phyloP scores from a whole-genome alignment of 2,329 filamentous ascomycete species.

The Hypoxylon sp. region DNA sequence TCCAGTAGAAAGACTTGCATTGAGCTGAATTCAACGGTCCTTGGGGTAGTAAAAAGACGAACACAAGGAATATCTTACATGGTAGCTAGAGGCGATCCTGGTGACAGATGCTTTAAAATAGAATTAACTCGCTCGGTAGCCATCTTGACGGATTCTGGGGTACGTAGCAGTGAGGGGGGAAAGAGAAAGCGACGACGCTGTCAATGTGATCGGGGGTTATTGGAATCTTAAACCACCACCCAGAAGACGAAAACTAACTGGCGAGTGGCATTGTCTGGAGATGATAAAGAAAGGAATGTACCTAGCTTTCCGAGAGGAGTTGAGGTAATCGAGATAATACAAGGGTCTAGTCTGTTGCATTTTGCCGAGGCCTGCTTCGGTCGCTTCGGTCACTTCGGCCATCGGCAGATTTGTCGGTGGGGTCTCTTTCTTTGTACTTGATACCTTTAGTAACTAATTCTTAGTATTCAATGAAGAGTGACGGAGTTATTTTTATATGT shows the following conservation, averaged over 20 bases:
- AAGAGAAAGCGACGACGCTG: constrained; percentile 8
- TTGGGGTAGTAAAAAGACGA: constrained; percentile 2
- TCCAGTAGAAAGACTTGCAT: neutral
- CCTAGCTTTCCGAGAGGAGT: constrained; percentile 6
- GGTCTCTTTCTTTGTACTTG: constrained; percentile 10
- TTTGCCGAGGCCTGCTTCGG: constrained; percentile 47
- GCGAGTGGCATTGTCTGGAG: constrained; percentile 34
- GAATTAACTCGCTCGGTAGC: constrained; percentile 88
- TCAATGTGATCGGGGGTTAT: neutral
- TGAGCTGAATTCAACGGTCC: neutral
- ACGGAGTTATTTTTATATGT: neutral
- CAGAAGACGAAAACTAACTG: constrained; percentile 1
- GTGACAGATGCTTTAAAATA: constrained; percentile 88
- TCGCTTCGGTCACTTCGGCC: constrained; percentile 42
- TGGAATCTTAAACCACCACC: constrained; percentile 22
- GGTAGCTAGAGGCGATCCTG: constrained; percentile 77
- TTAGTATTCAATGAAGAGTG: neutral
- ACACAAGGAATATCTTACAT: constrained; percentile 73
- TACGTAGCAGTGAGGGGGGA: neutral
- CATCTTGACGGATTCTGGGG: constrained; percentile 65
- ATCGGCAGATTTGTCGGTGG: constrained; percentile 46
- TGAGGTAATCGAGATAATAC: constrained; percentile 21
- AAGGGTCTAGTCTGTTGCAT: constrained; percentile 27
- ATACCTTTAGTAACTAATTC: constrained; percentile 6
- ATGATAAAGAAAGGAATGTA: constrained; percentile 42